These are phyloP conservation scores for Suillus ampliporus DNA, from an alignment of 768 basidiomycete species.

Conservation along the genomic window DNA sequence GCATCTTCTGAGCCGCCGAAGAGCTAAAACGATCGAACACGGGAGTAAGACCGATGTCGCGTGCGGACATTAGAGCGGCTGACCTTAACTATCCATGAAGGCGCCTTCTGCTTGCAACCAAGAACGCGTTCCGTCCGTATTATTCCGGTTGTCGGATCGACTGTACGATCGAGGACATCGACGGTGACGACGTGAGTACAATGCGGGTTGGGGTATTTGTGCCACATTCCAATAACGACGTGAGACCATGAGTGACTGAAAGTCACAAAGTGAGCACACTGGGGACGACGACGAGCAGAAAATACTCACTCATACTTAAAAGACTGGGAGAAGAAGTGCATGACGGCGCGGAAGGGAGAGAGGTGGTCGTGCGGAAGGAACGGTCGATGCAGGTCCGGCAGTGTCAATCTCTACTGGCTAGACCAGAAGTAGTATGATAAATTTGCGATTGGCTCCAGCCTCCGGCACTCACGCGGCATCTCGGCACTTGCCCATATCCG, in stretches of 20 bases:
- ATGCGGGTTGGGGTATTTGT: slow-evolving; percentile 94
- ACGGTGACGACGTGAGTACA: slow-evolving; percentile 88
- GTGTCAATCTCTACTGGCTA: slow-evolving; percentile 15
- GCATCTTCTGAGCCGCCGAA: slow-evolving; percentile 95
- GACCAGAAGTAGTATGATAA: slow-evolving; percentile 7
- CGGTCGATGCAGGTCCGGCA: slow-evolving; percentile 17
- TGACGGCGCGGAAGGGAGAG: slow-evolving; percentile 42
- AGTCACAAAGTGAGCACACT: slow-evolving; percentile 17
- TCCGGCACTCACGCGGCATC: slow-evolving; percentile 19
- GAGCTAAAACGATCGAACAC: slow-evolving; percentile 50
- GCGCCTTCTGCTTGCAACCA: slow-evolving; percentile 92
- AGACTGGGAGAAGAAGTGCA: slow-evolving; percentile 89
- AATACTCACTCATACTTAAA: slow-evolving; percentile 80
- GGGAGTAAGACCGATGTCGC: slow-evolving; percentile 9
- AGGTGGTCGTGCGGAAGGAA: slow-evolving; percentile 24
- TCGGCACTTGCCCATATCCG: slow-evolving; percentile 4
- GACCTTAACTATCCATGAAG: slow-evolving; percentile 92
- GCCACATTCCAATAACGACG: slow-evolving; percentile 92
- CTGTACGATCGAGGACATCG: slow-evolving; percentile 84
- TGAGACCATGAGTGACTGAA: slow-evolving; percentile 87
- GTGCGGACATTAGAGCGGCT: slow-evolving; percentile 30
- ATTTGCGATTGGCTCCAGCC: slow-evolving; percentile 36
- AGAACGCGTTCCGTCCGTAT: slow-evolving; percentile 90
- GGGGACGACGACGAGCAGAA: slow-evolving; percentile 10
- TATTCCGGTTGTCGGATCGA: slow-evolving; percentile 84